Percentiles rank a stretch among this genome's conserved stretches.
These are phyloP conservation scores for Candida argentea DNA, from an alignment of 805 yeast species.

Conservation along the genomic window DNA sequence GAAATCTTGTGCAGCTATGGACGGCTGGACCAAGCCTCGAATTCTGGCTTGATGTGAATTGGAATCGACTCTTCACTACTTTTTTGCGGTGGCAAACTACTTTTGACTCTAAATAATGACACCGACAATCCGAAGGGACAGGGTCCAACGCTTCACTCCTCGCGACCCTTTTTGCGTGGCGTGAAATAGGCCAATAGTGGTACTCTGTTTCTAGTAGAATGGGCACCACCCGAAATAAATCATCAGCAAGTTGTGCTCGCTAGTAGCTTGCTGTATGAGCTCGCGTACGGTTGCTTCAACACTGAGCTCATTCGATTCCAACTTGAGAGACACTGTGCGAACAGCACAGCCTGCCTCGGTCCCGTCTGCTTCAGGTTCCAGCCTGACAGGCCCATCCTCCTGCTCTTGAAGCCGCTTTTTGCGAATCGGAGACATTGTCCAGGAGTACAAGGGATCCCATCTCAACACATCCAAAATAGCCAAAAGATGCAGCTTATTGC, in stretches of 20 bases:
- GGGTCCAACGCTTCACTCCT: no score
- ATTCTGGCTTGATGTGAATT: no score
- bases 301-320: conserved; percentile 57
- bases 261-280: conserved; percentile 67
- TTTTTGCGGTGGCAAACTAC: no score
- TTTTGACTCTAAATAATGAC: no score
- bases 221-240: conserved; percentile 85
- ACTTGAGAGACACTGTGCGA: conserved; percentile 58
- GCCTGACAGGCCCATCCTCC: conserved; percentile 8
- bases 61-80: no score
- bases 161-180: no score
- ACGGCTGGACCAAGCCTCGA: no score
- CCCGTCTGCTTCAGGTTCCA: conserved; percentile 29
- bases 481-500: conserved; percentile 57
- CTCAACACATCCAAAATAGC: conserved; percentile 77
- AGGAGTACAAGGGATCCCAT: conserved; percentile 88
- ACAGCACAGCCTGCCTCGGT: conserved; percentile 78
- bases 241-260: conserved; percentile 54
- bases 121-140: no score
- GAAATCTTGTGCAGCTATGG: no score
- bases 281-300: conserved; percentile 80
- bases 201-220: conserved; percentile 30
- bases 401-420: conserved; percentile 43
- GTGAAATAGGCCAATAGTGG: conserved; percentile 1
- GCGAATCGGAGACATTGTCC: conserved; percentile 77